A percentile compares a stretch with the other conserved stretches of the same genome.
phyloP scores from a whole-genome alignment of 306 rosid genomes.

The Gastrolobium villosum region DNA sequence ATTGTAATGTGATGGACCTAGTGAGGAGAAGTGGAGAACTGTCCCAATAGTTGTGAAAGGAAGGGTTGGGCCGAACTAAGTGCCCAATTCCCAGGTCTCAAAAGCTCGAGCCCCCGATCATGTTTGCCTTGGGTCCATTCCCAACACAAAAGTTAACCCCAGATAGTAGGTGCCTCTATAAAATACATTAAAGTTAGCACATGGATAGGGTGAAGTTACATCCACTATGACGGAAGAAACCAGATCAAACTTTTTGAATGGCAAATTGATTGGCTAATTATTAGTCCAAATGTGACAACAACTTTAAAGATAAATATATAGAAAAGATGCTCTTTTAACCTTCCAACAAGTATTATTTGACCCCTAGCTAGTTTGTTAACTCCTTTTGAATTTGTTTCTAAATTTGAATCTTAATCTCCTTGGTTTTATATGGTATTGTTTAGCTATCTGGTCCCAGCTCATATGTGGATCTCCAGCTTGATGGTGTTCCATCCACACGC shows the following conservation, averaged over 20 bases:
- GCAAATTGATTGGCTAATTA: constrained; percentile 20
- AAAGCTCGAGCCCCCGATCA: too few relatives aligned
- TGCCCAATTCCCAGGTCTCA: too few relatives aligned
- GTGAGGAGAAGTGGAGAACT: too few relatives aligned
- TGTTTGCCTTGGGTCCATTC: too few relatives aligned
- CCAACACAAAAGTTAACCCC: too few relatives aligned
- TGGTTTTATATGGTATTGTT: constrained; percentile 3
- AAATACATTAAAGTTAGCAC: neutral
- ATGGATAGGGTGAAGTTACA: constrained; percentile 4
- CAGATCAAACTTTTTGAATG: constrained; percentile 32
- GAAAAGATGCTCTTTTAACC: constrained; percentile 16
- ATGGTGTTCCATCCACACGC: constrained; percentile 23
- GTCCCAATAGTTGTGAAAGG: too few relatives aligned
- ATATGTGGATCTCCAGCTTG: constrained; percentile 24
- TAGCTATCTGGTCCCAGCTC: constrained; percentile 10
- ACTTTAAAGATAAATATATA: neutral
- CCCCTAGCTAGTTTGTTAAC: neutral
- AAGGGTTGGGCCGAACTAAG: too few relatives aligned
- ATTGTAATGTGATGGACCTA: too few relatives aligned
- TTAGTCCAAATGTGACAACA: constrained; percentile 46
- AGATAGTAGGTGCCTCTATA: neutral
- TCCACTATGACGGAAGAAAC: constrained; percentile 11
- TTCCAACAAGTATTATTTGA: constrained; percentile 36
- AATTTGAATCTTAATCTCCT: constrained; percentile 6
- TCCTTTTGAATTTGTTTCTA: neutral